phyloP scores from a whole-genome alignment of 768 basidiomycete species.

The Cystofilobasidium ferigula region DNA sequence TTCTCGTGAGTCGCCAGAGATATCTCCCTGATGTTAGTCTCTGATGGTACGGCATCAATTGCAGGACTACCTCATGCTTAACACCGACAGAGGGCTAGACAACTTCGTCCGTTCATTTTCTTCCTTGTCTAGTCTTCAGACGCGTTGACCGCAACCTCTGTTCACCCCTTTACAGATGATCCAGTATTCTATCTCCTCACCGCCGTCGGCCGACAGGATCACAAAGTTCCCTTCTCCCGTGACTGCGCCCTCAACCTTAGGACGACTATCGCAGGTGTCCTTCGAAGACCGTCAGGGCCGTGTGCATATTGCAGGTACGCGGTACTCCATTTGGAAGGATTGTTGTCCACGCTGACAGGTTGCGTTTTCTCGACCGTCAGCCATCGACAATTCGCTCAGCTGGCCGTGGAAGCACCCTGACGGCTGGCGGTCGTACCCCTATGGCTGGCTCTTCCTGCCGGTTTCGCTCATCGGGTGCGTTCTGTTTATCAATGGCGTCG shows the following conservation, averaged over 20 bases:
- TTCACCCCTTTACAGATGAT: constrained; percentile 13
- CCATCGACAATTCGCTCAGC: constrained; percentile 84
- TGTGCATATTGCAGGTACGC: constrained; percentile 6
- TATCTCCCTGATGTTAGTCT: too few relatives aligned
- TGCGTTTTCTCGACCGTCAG: constrained; percentile 34
- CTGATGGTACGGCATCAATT: too few relatives aligned
- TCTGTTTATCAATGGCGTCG: constrained; percentile 33
- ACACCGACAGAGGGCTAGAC: constrained; percentile 78
- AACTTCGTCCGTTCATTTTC: constrained; percentile 46
- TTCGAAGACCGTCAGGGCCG: background rate
- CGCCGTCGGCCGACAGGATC: background rate
- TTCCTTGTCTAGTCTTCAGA: background rate
- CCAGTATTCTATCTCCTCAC: constrained; percentile 6
- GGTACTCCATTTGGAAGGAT: too few relatives aligned
- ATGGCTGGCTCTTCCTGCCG: constrained; percentile 78
- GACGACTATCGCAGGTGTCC: background rate
- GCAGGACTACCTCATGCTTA: constrained; percentile 80
- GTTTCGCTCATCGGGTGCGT: constrained; percentile 44
- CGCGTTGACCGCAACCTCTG: background rate
- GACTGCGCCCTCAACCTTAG: background rate
- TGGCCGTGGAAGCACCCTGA: constrained; percentile 85
- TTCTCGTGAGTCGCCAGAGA: too few relatives aligned
- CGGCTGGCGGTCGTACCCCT: constrained; percentile 66
- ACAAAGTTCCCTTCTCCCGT: background rate
- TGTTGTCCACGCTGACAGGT: background rate